Evolutionary conservation across 2,329 filamentous ascomycete genomes (phyloP), one percentile per base, ranked within the genome.

Genomic region (Fulvia fulva): DNA sequence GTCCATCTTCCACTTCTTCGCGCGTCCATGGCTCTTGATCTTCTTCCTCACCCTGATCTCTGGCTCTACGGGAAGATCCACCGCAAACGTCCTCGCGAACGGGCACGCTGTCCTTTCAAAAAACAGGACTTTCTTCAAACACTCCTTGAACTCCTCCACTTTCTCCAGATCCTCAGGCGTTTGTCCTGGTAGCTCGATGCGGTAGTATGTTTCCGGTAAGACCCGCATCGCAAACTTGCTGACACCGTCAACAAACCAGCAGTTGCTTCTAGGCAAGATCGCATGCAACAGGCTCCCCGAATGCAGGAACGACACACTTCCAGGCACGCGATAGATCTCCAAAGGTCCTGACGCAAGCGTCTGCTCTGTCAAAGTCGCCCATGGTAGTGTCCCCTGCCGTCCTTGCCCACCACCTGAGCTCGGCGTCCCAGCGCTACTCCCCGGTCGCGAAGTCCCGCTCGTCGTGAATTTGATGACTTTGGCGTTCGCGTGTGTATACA

Each of bases 61-160:
- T 11, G 87, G 86, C 57, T 82, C 80, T 66, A 89, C 85, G 0
- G 90, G 90, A 19, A 94, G 76, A 52, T 87, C 82, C 11, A 93
- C 85, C 0, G 84, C 87, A 66, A 95, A 95, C 2, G 83, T 82
- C 59, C 91, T 82, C 67, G 87, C 82, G 72, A 97, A 96, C 0
- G 92, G 92, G 72, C 91, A 96, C 46, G 86, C 83, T 0, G 92
- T 96, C 69, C 89, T 89, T 73, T 97, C 92, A 69, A 94, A 96
- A 63, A 88, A 86, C 47, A 96, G 78, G 14, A 96, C 84, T 61
- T 86, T 85, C 54, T 81, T 82, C 26, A 96, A 75, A 8, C 90
- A 87, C 11, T 78, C 77, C 68, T 89, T 89, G 63, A 96, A 78
- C 34, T 86, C 80, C 55, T 83, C 80, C 4, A 90, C 85, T 64